Conservation (phyloP, 805 yeast species). For the Wickerhamiella cacticola region DNA sequence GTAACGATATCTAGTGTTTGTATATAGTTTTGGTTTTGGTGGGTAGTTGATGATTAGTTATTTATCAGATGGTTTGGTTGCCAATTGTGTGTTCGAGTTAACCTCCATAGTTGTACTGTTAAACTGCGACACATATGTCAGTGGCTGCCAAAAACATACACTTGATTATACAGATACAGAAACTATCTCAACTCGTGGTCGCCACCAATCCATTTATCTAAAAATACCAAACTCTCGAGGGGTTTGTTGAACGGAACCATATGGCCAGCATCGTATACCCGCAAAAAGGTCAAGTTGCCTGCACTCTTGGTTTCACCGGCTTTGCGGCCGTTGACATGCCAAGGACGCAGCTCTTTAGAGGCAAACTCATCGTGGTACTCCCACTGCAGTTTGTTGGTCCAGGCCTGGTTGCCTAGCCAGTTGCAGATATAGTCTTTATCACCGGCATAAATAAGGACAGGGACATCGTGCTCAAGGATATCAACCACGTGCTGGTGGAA, state of each 20-base stretch:
- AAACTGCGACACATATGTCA: no score
- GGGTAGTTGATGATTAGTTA: no score
- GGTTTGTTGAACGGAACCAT: slow-evolving; percentile 95
- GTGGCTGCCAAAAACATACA: no score
- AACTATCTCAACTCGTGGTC: slow-evolving; percentile 32
- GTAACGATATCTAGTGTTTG: no score
- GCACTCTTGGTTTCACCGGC: slow-evolving; percentile 64
- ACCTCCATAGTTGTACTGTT: no score
- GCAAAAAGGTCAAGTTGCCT: slow-evolving; percentile 63
- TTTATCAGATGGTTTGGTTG: no score
- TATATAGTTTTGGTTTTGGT: no score
- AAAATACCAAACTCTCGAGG: slow-evolving; percentile 59
- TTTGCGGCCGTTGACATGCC: slow-evolving; percentile 36
- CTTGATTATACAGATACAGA: no score
- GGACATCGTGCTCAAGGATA: slow-evolving; percentile 58
- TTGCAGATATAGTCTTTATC: slow-evolving; percentile 94
- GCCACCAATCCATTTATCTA: slow-evolving; percentile 74
- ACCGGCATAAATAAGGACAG: slow-evolving; percentile 86
- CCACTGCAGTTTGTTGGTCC: slow-evolving; percentile 69
- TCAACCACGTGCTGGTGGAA: slow-evolving; percentile 62
- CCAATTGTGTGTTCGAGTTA: no score
- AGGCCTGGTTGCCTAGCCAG: slow-evolving; percentile 88
- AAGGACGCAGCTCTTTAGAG: slow-evolving; percentile 28
- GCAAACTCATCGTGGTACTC: slow-evolving; percentile 43
- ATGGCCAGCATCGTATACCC: slow-evolving; percentile 86